Percentiles rank a stretch among this genome's conserved stretches.
Evolutionary conservation across 768 basidiomycete genomes (phyloP).

Genomic region (Ephemerocybe angulata): DNA sequence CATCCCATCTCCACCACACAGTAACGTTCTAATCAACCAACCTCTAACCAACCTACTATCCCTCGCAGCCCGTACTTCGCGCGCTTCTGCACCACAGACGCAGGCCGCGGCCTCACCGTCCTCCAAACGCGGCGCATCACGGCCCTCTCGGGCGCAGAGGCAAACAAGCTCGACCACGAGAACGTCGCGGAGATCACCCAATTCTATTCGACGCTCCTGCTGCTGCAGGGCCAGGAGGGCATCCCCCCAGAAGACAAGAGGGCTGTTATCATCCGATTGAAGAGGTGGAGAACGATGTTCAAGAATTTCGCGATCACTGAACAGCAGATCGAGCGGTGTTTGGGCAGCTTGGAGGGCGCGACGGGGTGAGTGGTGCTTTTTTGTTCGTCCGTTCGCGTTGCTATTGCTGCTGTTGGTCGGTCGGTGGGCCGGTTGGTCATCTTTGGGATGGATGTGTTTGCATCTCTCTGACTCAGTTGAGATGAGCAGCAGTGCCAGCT

Average conservation of each 20-base stretch:
- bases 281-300: constrained; percentile 28
- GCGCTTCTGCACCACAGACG: constrained; percentile 31
- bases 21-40: not conserved
- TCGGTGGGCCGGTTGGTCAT: too few species aligned
- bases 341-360: constrained; percentile 13
- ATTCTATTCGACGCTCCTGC: constrained; percentile 37
- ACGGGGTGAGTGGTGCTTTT: too few species aligned
- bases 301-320: constrained; percentile 27
- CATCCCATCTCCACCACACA: not conserved
- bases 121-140: constrained; percentile 36
- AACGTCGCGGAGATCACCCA: constrained; percentile 34
- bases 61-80: constrained; percentile 39
- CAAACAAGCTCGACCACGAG: constrained; percentile 17
- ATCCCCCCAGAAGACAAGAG: constrained; percentile 30
- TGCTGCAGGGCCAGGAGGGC: constrained; percentile 31
- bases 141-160: constrained; percentile 16
- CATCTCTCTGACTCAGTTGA: too few species aligned
- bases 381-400: too few species aligned
- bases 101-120: constrained; percentile 29
- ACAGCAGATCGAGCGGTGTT: constrained; percentile 34
- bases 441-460: too few species aligned
- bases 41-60: not conserved
- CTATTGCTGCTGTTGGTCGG: too few species aligned
- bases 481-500: too few species aligned
- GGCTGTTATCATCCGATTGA: constrained; percentile 31